Evolutionary conservation across 2,329 filamentous ascomycete species (phyloP), one percentile per base, ranked within the genome.

Genomic region (Arthroderma sp.): DNA sequence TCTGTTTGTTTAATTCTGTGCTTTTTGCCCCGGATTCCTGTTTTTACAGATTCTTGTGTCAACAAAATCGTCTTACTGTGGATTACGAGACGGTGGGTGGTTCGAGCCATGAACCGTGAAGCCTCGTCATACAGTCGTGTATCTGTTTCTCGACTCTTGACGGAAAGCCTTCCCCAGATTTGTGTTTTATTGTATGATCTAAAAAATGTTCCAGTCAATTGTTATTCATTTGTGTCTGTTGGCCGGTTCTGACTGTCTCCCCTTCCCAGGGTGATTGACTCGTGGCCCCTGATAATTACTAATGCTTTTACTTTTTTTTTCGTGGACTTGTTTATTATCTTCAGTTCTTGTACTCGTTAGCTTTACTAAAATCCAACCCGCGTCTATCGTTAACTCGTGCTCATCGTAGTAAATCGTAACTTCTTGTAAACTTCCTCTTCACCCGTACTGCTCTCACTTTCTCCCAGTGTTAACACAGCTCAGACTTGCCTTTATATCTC

Each of bases 201-300:
- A 9, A 31, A n/a, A 15, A 11, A 3, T 43, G n/a, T 31, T 38
- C 27, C 7, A 38, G 15, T 6, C 34, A 29, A 6, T 28, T 6
- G 27, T 40, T 9, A 29, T 9, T 29, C 29, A 40, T 42, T 51
- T 51, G 39, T 46, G 48, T 40, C 50, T 46, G 48, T 48, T 46
- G 57, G 66, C 63, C 67, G 65, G 62, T 68, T 71, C 69, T 72
- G 69, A 71, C 38, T 58, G 69, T 72, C 68, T 71, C 68, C 66
- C 60, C 51, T 50, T 32, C 42, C 50, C 31, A 10, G 36, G 44
- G 52, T 62, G 65, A 66, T 71, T 66, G 69, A 72, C 69, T 71
- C 69, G 69, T 70, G 68, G 67, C 66, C 47, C 29, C 50, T 47
- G 37, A 38, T 40, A 44, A 28, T 42, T 39, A 31, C 44, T 42